phyloP scores from a whole-genome alignment of 2,329 filamentous ascomycete genomes.

The Phialophora macrospora region DNA sequence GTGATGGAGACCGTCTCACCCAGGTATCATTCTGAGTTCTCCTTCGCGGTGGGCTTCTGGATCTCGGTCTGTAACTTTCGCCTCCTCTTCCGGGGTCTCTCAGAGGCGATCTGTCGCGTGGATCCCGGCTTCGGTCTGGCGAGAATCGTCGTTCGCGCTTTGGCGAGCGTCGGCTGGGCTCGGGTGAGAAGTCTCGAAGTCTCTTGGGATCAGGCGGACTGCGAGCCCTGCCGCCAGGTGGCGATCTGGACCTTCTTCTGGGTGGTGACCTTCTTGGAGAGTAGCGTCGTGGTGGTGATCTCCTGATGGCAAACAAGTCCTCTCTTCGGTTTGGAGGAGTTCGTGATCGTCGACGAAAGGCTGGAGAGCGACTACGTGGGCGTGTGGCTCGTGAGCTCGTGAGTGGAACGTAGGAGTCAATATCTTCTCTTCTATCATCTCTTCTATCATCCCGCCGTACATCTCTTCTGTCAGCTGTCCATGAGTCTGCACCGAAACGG shows the following conservation, averaged over 20 bases:
- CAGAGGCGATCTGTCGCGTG: slow-evolving; percentile 39
- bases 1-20: slow-evolving; percentile 62
- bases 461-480: slow-evolving; percentile 34
- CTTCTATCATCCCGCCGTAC: slow-evolving; percentile 36
- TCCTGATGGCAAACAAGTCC: slow-evolving; percentile 44
- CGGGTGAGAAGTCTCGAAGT: slow-evolving; percentile 46
- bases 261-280: slow-evolving; percentile 51
- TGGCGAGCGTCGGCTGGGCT: slow-evolving; percentile 41
- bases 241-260: slow-evolving; percentile 49
- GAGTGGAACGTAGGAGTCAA: slow-evolving; percentile 39
- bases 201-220: slow-evolving; percentile 45
- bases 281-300: slow-evolving; percentile 48
- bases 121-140: slow-evolving; percentile 41
- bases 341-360: slow-evolving; percentile 50
- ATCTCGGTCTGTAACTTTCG: slow-evolving; percentile 51
- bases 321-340: slow-evolving; percentile 50
- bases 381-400: slow-evolving; percentile 34
- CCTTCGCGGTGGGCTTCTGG: slow-evolving; percentile 57
- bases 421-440: slow-evolving; percentile 37
- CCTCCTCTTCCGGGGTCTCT: slow-evolving; percentile 38
- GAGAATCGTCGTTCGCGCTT: slow-evolving; percentile 46
- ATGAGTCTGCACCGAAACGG: slow-evolving; percentile 31
- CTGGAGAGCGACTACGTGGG: slow-evolving; percentile 50
- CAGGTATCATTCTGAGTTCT: slow-evolving; percentile 55
- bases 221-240: slow-evolving; percentile 44